Evolutionary conservation across 164 flowering plant species (phyloP), one percentile per base, ranked within the genome.

Genomic region (Hamamelis virginiana): DNA sequence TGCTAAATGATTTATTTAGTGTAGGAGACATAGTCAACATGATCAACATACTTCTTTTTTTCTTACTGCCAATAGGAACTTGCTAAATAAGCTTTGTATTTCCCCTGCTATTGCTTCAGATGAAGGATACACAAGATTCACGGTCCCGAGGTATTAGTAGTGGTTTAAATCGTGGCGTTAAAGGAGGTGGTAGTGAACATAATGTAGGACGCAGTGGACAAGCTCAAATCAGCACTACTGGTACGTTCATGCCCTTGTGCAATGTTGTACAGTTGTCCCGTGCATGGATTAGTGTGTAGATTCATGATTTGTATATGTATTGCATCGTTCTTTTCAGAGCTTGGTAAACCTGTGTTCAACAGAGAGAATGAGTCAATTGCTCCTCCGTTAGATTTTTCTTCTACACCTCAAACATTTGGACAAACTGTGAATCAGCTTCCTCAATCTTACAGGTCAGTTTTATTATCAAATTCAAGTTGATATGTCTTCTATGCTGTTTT

Each of bases 51-150:
- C 41, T 33, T 6, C 41, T 33, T 33, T n/a, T 33, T 6, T 33
- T 33, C 41, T 33, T 33, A 33, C 6, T 33, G 6, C 41, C 41
- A 2, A 2, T 33, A 33, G 41, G 41, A 33, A 33, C 6, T 6
- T 33, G 41, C 41, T 2, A 2, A 33, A 2, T 33, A 33, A 33
- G 41, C 41, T 33, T 33, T 2, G 2, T 33, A 33, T 33, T 33
- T 33, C 41, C 41, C 41, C 6, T 33, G 41, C 6, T 6, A 33
- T n/a, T 59, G 8, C 11, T 45, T 69, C 45, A 77, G 80, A 43
- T 65, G 65, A 74, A 64, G 69, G 71, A 68, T 26, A 50, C 73
- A 16, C 69, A 47, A 26, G 76, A 77, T 28, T 52, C 53, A 25
- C 64, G 63, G 60, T 19, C 64, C 13, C 72, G 64, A 1, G 69